Evolutionary conservation across 345 rosid genomes (phyloP), one percentile per base, ranked within the genome.

Genomic region (Citrus hindsii): DNA sequence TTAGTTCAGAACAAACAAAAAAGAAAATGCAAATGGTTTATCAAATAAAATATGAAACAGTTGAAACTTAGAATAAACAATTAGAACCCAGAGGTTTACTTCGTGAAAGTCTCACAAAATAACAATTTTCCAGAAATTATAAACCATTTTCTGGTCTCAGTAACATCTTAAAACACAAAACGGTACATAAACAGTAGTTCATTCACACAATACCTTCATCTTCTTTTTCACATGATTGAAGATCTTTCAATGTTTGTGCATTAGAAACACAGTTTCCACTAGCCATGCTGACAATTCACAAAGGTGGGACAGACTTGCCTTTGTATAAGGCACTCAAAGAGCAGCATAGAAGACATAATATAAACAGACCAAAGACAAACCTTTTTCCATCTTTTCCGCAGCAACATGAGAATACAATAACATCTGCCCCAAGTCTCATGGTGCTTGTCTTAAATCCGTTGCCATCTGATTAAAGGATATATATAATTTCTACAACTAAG

Each of bases 401-500:
- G 80, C 87, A 91, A 64, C 96, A 91, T 4, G 99, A 89, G 86
- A 95, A 95, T n/a, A 95, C 99, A 63, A 95, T 90, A 65, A 93
- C 99, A 93, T 95, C 99, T 68, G 99, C 98, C 27, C 99, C 99
- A 69, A 95, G 96, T 81, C 99, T 92, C 99, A 95, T 94, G 56
- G 98, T 95, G 84, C 99, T 95, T 16, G 99, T 95, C 91, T 94
- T 94, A 80, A 94, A 94, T 56, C 98, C 98, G 84, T 94, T 94
- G 18, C 98, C 97, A 93, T 94, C 98, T 94, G 87, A 27, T 48
- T 48, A 75, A 48, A 73, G 35, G 66, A 67, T 5, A 71, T 53
- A 71, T 67, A 21, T 68, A 46, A 79, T 40, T 60, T 53, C 21
- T 28, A 32, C 66, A 40, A 42, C 19, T 60, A 48, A 40, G 42